A percentile compares a stretch with the other conserved stretches of the same genome.
Conservation (phyloP, 2,329 filamentous ascomycete species). For the Juglanconis oblonga region DNA sequence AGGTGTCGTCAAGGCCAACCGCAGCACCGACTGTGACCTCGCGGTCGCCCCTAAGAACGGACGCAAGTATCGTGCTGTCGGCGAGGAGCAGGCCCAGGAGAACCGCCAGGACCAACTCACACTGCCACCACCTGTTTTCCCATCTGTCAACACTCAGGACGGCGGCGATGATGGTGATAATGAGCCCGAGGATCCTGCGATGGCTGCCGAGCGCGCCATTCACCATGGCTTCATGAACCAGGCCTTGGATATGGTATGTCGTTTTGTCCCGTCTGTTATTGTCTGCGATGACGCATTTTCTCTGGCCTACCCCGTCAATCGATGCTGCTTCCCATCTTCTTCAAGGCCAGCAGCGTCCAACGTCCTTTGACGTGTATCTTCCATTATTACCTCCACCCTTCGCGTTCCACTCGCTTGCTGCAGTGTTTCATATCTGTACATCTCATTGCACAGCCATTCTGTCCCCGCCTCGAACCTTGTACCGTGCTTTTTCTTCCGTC, state of each 20-base stretch:
- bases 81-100: slow-evolving; percentile 12
- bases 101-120: slow-evolving; percentile 13
- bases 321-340: background rate
- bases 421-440: slow-evolving; percentile 24
- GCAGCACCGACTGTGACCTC: background rate
- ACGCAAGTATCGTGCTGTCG: background rate
- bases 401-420: slow-evolving; percentile 8
- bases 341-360: background rate
- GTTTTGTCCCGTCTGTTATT: slow-evolving; percentile 1
- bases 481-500: background rate
- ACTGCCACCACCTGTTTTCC: slow-evolving; percentile 1
- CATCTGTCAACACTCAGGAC: background rate
- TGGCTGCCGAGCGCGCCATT: slow-evolving; percentile 34
- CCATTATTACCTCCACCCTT: background rate
- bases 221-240: slow-evolving; percentile 73
- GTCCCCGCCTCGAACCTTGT: background rate
- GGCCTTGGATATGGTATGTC: slow-evolving; percentile 77
- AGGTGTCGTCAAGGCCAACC: background rate
- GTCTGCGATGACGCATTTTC: background rate
- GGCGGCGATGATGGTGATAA: slow-evolving; percentile 17
- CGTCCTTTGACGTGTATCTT: background rate
- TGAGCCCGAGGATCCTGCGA: slow-evolving; percentile 28
- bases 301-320: background rate
- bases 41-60: slow-evolving; percentile 4
- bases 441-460: background rate